phyloP scores from a whole-genome alignment of 805 yeast genomes.

The Wickerhamiella spandovensis region DNA sequence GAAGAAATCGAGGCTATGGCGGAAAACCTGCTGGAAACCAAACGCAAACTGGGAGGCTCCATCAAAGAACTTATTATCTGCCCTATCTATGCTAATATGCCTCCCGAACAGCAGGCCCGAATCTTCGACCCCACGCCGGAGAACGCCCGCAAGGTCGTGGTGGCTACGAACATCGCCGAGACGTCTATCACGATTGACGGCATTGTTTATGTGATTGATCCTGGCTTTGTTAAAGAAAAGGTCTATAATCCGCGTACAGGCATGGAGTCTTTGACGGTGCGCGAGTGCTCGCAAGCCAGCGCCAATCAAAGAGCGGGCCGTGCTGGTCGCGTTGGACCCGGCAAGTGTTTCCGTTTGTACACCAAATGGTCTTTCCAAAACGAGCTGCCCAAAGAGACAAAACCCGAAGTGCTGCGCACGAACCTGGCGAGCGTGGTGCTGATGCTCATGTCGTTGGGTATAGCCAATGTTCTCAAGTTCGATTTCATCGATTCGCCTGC shows the following conservation, averaged over 20 bases:
- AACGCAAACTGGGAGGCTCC: slow-evolving; percentile 45
- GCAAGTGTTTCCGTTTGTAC: slow-evolving; percentile 83
- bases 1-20: slow-evolving; percentile 82
- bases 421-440: slow-evolving; percentile 73
- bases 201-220: slow-evolving; percentile 79
- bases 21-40: slow-evolving; percentile 55
- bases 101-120: slow-evolving; percentile 76
- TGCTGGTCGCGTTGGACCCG: slow-evolving; percentile 96
- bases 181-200: slow-evolving; percentile 95
- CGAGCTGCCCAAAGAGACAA: slow-evolving; percentile 67
- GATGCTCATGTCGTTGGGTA: slow-evolving; percentile 84
- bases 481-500: slow-evolving; percentile 92
- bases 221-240: slow-evolving; percentile 86
- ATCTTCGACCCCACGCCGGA: slow-evolving; percentile 83
- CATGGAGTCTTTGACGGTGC: slow-evolving; percentile 74
- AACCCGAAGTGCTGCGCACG: slow-evolving; percentile 87
- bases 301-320: slow-evolving; percentile 94
- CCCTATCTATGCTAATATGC: slow-evolving; percentile 85
- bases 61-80: slow-evolving; percentile 57
- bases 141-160: slow-evolving; percentile 71
- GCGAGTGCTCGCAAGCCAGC: slow-evolving; percentile 88
- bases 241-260: slow-evolving; percentile 80
- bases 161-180: slow-evolving; percentile 95
- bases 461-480: slow-evolving; percentile 62
- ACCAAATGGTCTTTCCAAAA: slow-evolving; percentile 66